phyloP scores from a whole-genome alignment of 2,329 filamentous ascomycete species.

The Calonectria pauciramosa region DNA sequence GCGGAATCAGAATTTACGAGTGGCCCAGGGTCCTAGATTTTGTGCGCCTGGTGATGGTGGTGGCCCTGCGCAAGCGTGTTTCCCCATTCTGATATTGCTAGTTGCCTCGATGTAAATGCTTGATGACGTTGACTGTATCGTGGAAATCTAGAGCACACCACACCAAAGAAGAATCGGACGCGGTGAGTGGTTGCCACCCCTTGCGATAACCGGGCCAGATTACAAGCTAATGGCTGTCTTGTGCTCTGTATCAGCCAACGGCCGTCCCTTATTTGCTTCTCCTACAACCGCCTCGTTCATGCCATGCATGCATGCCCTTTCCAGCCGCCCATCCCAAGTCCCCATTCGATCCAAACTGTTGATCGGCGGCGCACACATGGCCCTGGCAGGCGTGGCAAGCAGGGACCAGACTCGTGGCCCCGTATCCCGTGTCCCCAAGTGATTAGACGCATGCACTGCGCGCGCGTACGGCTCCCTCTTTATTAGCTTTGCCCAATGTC shows the following conservation, averaged over 20 bases:
- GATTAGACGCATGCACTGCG: not conserved
- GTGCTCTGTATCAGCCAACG: conserved; percentile 7
- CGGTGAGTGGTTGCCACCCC: not conserved
- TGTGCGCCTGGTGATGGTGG: not conserved
- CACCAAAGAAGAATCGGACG: not conserved
- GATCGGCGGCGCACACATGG: conserved; percentile 17
- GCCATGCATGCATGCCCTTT: conserved; percentile 11
- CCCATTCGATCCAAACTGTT: conserved; percentile 18
- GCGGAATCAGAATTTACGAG: not conserved
- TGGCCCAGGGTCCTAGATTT: no score
- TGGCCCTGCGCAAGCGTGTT: not conserved
- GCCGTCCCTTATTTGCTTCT: not conserved
- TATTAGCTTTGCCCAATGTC: conserved; percentile 19
- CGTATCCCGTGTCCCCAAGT: not conserved
- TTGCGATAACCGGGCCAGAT: not conserved
- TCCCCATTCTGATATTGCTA: not conserved
- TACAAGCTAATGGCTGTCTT: not conserved
- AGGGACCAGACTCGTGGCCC: not conserved
- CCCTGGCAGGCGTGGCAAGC: conserved; percentile 3
- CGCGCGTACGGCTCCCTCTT: conserved; percentile 9
- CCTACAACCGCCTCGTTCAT: conserved; percentile 19
- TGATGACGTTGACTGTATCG: not conserved
- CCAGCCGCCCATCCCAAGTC: conserved; percentile 6
- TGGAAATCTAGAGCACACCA: not conserved
- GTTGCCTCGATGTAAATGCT: not conserved